These are phyloP conservation scores for Carex littledalei DNA, from an alignment of 176 grass and related monocot genomes.

Conservation along the genomic window DNA sequence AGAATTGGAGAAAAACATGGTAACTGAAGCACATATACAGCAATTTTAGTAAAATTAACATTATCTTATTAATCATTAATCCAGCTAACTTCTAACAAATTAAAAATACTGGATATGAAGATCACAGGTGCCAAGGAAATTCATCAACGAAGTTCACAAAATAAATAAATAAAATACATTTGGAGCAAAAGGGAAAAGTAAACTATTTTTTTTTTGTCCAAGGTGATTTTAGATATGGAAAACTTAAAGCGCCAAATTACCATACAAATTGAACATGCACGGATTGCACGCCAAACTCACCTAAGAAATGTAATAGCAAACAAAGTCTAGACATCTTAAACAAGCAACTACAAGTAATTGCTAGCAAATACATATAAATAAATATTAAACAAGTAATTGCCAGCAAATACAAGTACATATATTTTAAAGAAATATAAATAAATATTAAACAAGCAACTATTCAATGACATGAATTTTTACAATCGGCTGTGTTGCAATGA, in stretches of 20 bases:
- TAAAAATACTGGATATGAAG: background rate
- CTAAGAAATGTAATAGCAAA: background rate
- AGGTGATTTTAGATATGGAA: background rate
- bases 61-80: background rate
- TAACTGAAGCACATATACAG: background rate
- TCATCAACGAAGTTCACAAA: background rate
- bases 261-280: background rate
- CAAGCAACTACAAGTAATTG: background rate
- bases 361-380: background rate
- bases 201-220: background rate
- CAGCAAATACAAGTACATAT: too few relatives aligned
- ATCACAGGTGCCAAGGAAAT: background rate
- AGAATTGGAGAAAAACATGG: background rate
- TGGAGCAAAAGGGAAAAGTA: background rate
- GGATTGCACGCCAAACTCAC: background rate
- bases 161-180: background rate
- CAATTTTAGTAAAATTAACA: background rate
- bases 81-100: background rate
- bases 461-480: conserved; percentile 31
- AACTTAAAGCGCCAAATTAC: background rate
- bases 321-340: background rate
- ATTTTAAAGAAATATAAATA: too few relatives aligned
- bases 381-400: background rate
- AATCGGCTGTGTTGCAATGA: conserved; percentile 25
- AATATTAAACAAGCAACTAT: background rate